Base-by-base conservation (phyloP, 495 filamentous ascomycete species). In the Geoglossum glabrum region DNA sequence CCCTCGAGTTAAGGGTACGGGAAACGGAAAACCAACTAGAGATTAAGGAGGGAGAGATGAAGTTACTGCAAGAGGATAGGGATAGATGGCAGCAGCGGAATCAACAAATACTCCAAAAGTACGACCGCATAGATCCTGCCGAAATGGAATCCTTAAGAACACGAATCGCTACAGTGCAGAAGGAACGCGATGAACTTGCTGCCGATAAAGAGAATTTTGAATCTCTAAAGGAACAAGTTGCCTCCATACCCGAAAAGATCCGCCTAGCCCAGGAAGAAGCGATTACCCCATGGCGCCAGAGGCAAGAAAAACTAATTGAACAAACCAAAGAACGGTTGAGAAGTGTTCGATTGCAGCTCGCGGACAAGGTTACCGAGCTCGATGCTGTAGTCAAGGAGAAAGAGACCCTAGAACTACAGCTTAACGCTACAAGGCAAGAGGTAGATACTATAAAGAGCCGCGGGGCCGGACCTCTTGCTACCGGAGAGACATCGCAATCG, bases 91-190 rank as follows among this genome's bases (percentile, higher is more conserved):
- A 93, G 65, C 86, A 94, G 69, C 81, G 93, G 21, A 86, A 87
- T 13, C 88, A 97, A 64, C 85, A 92, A 58, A 95, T 97, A 54
- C 78, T 98, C 23, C 85, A 87, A 61, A 96, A 95, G 64, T 95
- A 97, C 66, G 89, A 95, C 61, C 86, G 92, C 54, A 82, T 93
- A 27, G 92, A 98, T 65, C 92, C 90, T 17, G 85, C 85, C 0
- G 90, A 95, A 63, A 77, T 95, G 59, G 88, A 97, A 64, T 79
- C 79, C 59, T 72, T 97, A 57, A 95, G 90, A 67, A 78, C 81
- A 62, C 74, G 82, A 61, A 69, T 84, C 50, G 69, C 77, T 25
- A 70, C 67, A 5, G 70, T 95, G 17, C 74, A 87, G 65, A 72
- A 72, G 13, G 89, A 96, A 65, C 80, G 83, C 1, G 84, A 90